Evolutionary conservation across 495 filamentous ascomycete genomes (phyloP), one percentile per base, ranked within the genome.

Genomic region (Aspergillus cavernicola): DNA sequence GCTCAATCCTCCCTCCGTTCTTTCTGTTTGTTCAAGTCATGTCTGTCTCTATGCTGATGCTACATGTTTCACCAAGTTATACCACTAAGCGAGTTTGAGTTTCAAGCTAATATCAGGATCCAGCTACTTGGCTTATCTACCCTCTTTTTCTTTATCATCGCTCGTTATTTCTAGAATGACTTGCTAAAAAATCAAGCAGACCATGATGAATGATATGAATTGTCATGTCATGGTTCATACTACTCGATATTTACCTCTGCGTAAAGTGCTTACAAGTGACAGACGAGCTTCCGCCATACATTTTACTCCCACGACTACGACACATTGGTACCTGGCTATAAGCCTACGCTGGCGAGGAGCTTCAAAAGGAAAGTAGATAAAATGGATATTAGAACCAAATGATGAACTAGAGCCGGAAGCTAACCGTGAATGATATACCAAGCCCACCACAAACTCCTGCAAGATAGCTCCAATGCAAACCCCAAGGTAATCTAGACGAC

Each of bases 401-500:
- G 9, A 33, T 33, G 11, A 33, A 29, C 13, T 26, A 6, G 13
- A 32, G 2, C 43, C n/a, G n/a, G 23, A 42, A 6, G 4, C 11
- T 9, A 26, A 8, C 19, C 45, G 44, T 42, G 29, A 32, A 35
- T 42, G 29, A 28, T 2, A 39, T 35, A 18, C 32, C 45, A 48
- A n/a, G n/a, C n/a, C 29, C 16, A 37, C 46, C 26, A 11, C 11
- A 50, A 73, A 73, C 70, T 59, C 68, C 67, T 19, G 50, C 52
- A 49, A 57, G 56, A 61, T 49, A 54, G 53, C 24, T 40, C 37
- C 31, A 31, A 31, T 31, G 32, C 48, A 39, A 36, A 44, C n/a
- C 33, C 38, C 35, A 9, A 42, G 44, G 22, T 43, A 26, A 37
- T 39, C 46, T 41, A 47, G 28, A 49, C 56, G 28, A n/a, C n/a